Base-by-base conservation (phyloP, 257 asterid genomes). In the Nicotiana tabacum region DNA sequence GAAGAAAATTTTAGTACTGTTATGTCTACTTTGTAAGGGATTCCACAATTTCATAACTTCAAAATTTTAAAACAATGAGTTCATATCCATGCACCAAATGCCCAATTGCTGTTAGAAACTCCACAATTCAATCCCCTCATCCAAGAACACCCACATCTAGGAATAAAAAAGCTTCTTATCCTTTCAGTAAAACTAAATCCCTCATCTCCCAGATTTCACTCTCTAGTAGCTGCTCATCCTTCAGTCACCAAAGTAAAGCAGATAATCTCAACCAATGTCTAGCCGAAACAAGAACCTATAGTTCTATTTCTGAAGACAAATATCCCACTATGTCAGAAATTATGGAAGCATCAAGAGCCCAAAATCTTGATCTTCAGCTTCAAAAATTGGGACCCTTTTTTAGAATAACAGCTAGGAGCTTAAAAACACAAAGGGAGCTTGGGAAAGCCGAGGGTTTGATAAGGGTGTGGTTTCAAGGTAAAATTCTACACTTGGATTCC, bases 301-400 rank as follows among this genome's bases (percentile, higher is more conserved):
- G n/a, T 55, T 7, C 37, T 8, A 39, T 77, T 30, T 82, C 80
- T 3, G 90, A 85, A 53, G 76, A 66, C 18, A 66, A 82, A 18
- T 74, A 66, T 5, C 97, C 99, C 61, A 89, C 97, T 18, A 94
- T 94, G 98, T 81, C 90, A 16, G 99, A 95, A 46, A 95, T 95
- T 81, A 39, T 92, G 78, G 88, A 85, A 24, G 83, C 99, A 39
- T 92, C 98, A 18, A 90, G 87, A 82, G 77, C 87, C 27, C 98
- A 95, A 86, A 95, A 92, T 77, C 94, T 95, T 33, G 92, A 90
- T 66, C 84, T 95, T 35, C 85, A 89, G 85, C 89, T 95, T 12
- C 90, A 84, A 46, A 90, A 87, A 27, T 29, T 95, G 0, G 99
- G 98, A 16, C 99, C 99, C 32, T 90, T 95, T 81, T 95, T 92